Conservation (phyloP, 192 early-diverging fungal genomes). For the Umbelopsis isabellina region DNA sequence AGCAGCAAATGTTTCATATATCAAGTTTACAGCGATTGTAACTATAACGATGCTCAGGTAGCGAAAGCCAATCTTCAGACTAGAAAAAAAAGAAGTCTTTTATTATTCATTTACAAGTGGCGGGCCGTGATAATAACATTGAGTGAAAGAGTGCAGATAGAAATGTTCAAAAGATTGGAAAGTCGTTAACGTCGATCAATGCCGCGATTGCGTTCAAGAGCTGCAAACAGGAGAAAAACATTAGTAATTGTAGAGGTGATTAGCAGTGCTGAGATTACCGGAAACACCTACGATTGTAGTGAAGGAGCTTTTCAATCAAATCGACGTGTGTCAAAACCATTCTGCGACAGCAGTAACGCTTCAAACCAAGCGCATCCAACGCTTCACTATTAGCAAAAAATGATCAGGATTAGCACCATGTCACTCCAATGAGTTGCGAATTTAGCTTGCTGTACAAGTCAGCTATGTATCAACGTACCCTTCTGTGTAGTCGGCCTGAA, state of each 20-base stretch:
- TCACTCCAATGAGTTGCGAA: background rate
- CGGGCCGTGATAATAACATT: background rate
- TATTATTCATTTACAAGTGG: slow-evolving; percentile 19
- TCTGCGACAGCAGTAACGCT: slow-evolving; percentile 96
- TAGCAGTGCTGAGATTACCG: background rate
- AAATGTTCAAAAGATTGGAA: background rate
- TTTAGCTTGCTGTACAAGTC: background rate
- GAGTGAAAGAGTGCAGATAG: background rate
- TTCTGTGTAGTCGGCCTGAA: slow-evolving; percentile 80
- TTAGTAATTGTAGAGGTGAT: background rate
- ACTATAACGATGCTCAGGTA: no score
- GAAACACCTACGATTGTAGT: slow-evolving; percentile 76
- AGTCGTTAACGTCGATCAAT: slow-evolving; percentile 18
- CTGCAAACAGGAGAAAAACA: background rate
- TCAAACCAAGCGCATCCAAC: slow-evolving; percentile 71
- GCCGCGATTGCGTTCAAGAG: slow-evolving; percentile 19
- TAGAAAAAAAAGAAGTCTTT: no score
- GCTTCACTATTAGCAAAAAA: slow-evolving; percentile 56
- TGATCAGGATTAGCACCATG: background rate
- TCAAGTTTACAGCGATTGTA: no score
- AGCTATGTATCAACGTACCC: slow-evolving; percentile 44
- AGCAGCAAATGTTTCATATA: no score
- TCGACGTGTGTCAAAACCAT: slow-evolving; percentile 99
- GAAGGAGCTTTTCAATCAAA: slow-evolving; percentile 96
- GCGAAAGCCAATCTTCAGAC: no score